phyloP scores from a whole-genome alignment of 2,329 filamentous ascomycete species.

The Penicillium freii region DNA sequence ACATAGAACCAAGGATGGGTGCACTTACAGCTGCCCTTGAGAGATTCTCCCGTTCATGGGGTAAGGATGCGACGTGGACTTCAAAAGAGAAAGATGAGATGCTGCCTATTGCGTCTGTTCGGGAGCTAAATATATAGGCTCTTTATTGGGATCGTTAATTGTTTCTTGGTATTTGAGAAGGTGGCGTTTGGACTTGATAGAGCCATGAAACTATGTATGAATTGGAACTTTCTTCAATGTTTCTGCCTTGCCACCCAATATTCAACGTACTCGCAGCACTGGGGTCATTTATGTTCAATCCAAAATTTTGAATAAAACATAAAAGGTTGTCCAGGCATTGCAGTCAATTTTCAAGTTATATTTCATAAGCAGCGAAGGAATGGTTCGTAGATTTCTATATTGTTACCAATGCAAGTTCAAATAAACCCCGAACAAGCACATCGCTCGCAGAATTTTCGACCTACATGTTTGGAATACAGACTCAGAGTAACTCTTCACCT shows the following conservation, averaged over 20 bases:
- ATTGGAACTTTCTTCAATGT: slow-evolving; percentile 5
- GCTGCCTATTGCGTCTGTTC: background rate
- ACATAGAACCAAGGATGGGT: slow-evolving; percentile 54
- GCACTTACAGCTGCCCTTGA: slow-evolving; percentile 27
- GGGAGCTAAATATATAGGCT: background rate
- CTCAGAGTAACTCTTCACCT: background rate
- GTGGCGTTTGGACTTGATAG: background rate
- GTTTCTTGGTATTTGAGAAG: background rate
- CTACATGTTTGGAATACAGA: background rate
- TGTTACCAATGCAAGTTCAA: background rate
- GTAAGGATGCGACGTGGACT: background rate
- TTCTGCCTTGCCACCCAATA: slow-evolving; percentile 46
- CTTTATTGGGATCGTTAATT: background rate
- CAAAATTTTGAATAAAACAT: background rate
- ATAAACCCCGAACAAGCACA: background rate
- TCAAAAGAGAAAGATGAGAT: background rate
- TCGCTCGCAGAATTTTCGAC: background rate
- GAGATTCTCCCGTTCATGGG: slow-evolving; percentile 24
- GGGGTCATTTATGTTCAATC: background rate
- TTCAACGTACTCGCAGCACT: background rate
- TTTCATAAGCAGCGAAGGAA: background rate
- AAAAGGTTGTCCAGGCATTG: background rate
- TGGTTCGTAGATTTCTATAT: background rate
- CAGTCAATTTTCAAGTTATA: background rate
- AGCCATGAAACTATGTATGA: background rate